phyloP scores from a whole-genome alignment of 306 rosid genomes.

The Parietaria judaica region DNA sequence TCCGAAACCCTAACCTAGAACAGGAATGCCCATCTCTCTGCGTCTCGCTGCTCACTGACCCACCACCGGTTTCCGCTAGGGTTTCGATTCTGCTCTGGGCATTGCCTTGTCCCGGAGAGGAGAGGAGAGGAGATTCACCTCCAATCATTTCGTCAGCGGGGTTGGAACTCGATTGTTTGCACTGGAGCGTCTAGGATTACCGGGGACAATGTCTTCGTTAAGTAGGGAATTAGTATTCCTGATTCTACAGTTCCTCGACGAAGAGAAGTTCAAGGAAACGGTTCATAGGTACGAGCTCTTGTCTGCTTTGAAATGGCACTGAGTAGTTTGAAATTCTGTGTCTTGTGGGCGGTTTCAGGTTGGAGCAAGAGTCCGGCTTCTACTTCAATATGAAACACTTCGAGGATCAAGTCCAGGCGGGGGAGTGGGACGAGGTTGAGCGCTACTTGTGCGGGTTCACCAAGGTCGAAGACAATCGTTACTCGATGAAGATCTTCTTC shows the following conservation, averaged over 20 bases:
- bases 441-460: slow-evolving; percentile 43
- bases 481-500: slow-evolving; percentile 41
- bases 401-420: slow-evolving; percentile 44
- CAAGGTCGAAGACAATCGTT: slow-evolving; percentile 40
- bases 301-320: neutral
- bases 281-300: slow-evolving; percentile 30
- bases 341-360: slow-evolving; percentile 19
- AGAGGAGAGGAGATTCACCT: slow-evolving; percentile 3
- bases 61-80: neutral
- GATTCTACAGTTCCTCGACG: slow-evolving; percentile 38
- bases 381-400: slow-evolving; percentile 45
- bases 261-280: slow-evolving; percentile 40
- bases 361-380: slow-evolving; percentile 42
- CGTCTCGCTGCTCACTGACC: neutral
- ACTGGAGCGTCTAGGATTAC: slow-evolving; percentile 39
- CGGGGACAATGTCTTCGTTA: slow-evolving; percentile 40
- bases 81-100: neutral
- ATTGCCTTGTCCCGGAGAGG: neutral
- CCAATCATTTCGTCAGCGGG: neutral
- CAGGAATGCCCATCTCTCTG: neutral
- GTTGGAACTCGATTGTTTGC: slow-evolving; percentile 24
- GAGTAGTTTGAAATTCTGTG: neutral
- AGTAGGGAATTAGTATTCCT: slow-evolving; percentile 42
- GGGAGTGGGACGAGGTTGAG: slow-evolving; percentile 47
- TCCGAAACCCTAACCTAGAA: slow-evolving; percentile 29